Evolutionary conservation across 2,329 filamentous ascomycete species (phyloP), one percentile per base, ranked within the genome.

Genomic region (Cadophora gregata): DNA sequence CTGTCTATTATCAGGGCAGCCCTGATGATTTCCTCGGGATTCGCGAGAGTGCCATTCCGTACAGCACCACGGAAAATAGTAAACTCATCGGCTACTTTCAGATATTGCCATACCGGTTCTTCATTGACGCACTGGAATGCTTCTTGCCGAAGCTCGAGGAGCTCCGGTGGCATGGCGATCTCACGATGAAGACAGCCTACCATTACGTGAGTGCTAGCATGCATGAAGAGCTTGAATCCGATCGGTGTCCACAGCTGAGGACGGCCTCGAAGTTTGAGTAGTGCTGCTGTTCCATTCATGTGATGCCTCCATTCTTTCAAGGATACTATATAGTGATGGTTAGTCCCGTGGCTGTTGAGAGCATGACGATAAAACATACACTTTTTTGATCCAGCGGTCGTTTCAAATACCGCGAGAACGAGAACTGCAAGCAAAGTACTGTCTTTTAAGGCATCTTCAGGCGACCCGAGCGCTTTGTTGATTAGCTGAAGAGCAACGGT

Each of bases 231-330:
- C 62, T 81, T 79, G 45, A 79, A 76, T 4, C 84, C 83, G 6
- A 82, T 80, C 63, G 76, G 76, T 16, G 80, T 83, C 50, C 72
- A 75, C 70, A 86, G 84, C 66, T 85, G 84, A 2, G 75, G 75
- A 4, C 77, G 71, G 21, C 84, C 84, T 56, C 84, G 80, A 71
- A 85, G 77, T 62, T 77, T 79, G 6, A 84, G 80, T 21, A 87
- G 77, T 4, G 80, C 78, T 1, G 81, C 80, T 2, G 84, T 84
- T n/a, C 84, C 84, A 55, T 81, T 83, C 62, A 86, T 80, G 69
- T 87, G 84, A 61, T 84, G 78, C 65, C 84, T 81, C 81, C 85
- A 86, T 14, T 83, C 82, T 59, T 78, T 76, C 67, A 85, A 78
- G 0, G 83, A 85, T 59, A 81, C 65, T 67, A 38, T 9, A 16